Base-by-base conservation (phyloP, 768 basidiomycete species). In the Naganishia vaughanmartiniae region DNA sequence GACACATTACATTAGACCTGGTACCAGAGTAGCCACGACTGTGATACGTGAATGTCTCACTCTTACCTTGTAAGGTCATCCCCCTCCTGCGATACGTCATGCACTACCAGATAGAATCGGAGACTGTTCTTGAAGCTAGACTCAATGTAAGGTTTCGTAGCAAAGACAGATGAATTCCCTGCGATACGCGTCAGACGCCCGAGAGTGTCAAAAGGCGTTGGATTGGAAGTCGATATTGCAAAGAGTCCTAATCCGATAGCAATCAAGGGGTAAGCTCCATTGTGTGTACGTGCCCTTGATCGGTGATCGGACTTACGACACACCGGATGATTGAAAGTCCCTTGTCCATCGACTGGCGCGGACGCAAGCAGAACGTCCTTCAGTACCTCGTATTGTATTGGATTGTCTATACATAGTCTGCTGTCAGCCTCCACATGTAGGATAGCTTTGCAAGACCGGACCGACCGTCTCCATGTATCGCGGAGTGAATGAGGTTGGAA, bases 281-380 rank as follows among this genome's bases (percentile, higher is more conserved):
- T 15, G 21, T 14, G 3, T 26, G n/a, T n/a, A n/a, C 2, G n/a
- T 28, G 57, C 15, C 7, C 28, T 4, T 14, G 11, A 30, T 46
- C 26, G 33, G 30, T 17, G 10, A 24, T 6, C 14, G 9, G 1
- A 65, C 71, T 46, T 45, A 72, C 71, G 65, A 28, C 76, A 79
- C 21, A 80, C 77, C 11, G 80, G 78, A 66, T 81, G 77, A 69
- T 80, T 77, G 74, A 81, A 79, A 9, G 80, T 81, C 65, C 80
- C 79, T 58, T 80, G 77, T 17, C 70, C 53, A 14, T 76, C 72
- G 7, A 79, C 36, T 7, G 76, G 80, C 26, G 79, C 65, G 10
- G 80, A 79, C 4, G 79, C 75, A 17, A 81, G 73, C 12, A 81
- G 46, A 0, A 80, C 71, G 15, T 77, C 78, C 15, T 78, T 72